Base-by-base conservation (phyloP, 2,329 filamentous ascomycete species). In the Apiospora aurea region DNA sequence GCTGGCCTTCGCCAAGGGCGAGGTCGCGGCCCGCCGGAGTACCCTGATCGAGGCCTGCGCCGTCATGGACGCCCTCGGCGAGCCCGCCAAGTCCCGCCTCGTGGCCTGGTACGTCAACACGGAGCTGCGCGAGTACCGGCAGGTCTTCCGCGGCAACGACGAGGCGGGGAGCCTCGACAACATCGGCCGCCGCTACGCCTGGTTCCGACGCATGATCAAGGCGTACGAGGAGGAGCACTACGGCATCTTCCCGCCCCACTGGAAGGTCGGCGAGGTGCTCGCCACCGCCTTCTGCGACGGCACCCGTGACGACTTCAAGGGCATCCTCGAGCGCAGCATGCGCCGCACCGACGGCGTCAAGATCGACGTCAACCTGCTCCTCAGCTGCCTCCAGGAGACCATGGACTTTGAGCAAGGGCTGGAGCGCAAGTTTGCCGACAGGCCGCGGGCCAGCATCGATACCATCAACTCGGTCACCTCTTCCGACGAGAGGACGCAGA, bases 61-160 rank as follows among this genome's bases (percentile, higher is more conserved):
- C 74, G 96, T 99, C 49, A 96, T 98, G 89, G 96, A 99, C 84
- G 94, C 96, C 16, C 86, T 99, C 26, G 96, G 96, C 0, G 96
- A 98, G 53, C 90, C 92, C 78, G 96, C 96, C 34, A 90, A 93
- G 76, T 88, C 91, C 10, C 88, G 96, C 67, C 85, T 99, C 51
- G 89, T 97, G 79, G 96, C 93, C 14, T 99, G 96, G 96, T 99
- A 99, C 81, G 95, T 97, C 83, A 99, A 99, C 80, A 98, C 96
- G 2, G 94, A 98, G 83, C 85, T 99, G 75, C 90, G 96, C 69
- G 96, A 99, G 83, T 99, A 99, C 80, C 90, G 96, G 70, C 94
- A 97, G 79, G 94, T 99, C 0, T 99, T 99, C 82, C 90, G 95
- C 53, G 96, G 96, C 49, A 98, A 96, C 78, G 96, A 99, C 80